These are phyloP conservation scores for Lentinula aciculospora DNA, from an alignment of 768 basidiomycete species.

Conservation along the genomic window DNA sequence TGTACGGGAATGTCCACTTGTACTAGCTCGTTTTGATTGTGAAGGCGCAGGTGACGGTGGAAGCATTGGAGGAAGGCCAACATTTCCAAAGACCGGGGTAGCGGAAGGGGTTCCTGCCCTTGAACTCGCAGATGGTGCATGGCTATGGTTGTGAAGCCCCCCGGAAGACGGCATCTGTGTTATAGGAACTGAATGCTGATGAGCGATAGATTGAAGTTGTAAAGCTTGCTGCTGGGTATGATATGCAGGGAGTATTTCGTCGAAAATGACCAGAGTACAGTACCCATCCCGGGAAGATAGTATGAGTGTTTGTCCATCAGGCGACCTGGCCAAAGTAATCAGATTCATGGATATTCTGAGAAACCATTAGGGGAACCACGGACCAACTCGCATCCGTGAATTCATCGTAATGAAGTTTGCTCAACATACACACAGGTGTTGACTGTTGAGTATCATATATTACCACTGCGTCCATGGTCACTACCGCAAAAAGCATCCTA, in stretches of 20 bases:
- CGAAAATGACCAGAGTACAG: slow-evolving; percentile 92
- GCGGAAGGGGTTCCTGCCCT: slow-evolving; percentile 28
- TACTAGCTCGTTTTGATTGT: background rate
- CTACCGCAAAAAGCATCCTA: slow-evolving; percentile 90
- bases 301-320: slow-evolving; percentile 90
- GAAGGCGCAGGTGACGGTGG: slow-evolving; percentile 4
- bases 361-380: background rate
- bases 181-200: slow-evolving; percentile 70
- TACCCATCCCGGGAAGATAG: slow-evolving; percentile 94
- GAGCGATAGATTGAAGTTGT: slow-evolving; percentile 87
- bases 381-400: slow-evolving; percentile 97
- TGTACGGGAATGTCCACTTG: slow-evolving; percentile 41
- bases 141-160: slow-evolving; percentile 15
- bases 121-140: slow-evolving; percentile 14
- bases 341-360: background rate
- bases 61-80: slow-evolving; percentile 21
- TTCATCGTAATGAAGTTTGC: slow-evolving; percentile 94
- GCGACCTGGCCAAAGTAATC: slow-evolving; percentile 57
- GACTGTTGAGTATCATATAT: slow-evolving; percentile 98
- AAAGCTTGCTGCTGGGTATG: slow-evolving; percentile 89
- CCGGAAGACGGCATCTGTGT: slow-evolving; percentile 27
- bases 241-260: slow-evolving; percentile 85
- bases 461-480: slow-evolving; percentile 92
- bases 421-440: slow-evolving; percentile 84
- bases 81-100: slow-evolving; percentile 27